These are phyloP conservation scores for Botryosphaeria dothidea DNA, from an alignment of 2,329 filamentous ascomycete genomes.

Conservation along the genomic window DNA sequence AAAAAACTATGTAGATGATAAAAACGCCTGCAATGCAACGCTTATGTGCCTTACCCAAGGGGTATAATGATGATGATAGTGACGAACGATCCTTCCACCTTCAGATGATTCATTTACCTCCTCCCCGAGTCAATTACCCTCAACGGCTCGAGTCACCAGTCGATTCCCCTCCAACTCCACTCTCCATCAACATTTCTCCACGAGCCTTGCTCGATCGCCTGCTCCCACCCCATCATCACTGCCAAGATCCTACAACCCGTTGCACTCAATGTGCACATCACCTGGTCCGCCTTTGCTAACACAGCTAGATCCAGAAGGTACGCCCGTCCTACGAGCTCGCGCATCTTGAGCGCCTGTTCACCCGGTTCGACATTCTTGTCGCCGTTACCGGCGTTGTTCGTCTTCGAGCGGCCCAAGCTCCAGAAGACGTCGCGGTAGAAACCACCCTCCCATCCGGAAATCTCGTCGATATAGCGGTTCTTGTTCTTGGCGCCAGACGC, in stretches of 20 bases:
- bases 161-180: slow-evolving; percentile 40
- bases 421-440: slow-evolving; percentile 84
- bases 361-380: slow-evolving; percentile 34
- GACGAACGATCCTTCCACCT: background rate
- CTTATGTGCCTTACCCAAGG: background rate
- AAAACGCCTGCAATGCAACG: slow-evolving; percentile 14
- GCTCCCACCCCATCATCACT: slow-evolving; percentile 86
- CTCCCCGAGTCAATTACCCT: background rate
- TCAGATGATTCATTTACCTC: too few relatives aligned
- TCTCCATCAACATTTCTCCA: slow-evolving; percentile 29
- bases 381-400: slow-evolving; percentile 31
- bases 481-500: slow-evolving; percentile 36
- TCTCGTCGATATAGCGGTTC: slow-evolving; percentile 70
- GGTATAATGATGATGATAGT: background rate
- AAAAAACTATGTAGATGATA: background rate
- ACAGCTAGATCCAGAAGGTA: slow-evolving; percentile 81
- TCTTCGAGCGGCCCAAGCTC: slow-evolving; percentile 60
- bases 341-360: slow-evolving; percentile 61
- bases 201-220: slow-evolving; percentile 28
- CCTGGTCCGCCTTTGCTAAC: slow-evolving; percentile 65
- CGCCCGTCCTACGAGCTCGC: slow-evolving; percentile 75
- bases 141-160: slow-evolving; percentile 28
- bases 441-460: slow-evolving; percentile 84
- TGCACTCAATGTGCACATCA: slow-evolving; percentile 76
- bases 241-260: slow-evolving; percentile 69